phyloP scores from a whole-genome alignment of 352 stramenopile species.

The Phytophthora pluvialis region DNA sequence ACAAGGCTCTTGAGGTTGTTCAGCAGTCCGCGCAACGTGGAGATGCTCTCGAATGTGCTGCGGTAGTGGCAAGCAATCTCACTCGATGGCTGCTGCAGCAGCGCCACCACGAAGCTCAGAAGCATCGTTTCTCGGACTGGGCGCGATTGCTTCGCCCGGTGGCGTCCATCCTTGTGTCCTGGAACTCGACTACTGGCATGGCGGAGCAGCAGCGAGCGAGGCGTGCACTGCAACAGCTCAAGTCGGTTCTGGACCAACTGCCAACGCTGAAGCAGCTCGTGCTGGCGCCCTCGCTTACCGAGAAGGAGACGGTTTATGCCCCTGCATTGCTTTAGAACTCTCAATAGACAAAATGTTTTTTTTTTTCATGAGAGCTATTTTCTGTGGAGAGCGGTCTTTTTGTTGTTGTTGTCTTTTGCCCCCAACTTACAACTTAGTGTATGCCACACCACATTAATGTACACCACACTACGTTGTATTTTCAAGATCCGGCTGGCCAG shows the following conservation, averaged over 20 bases:
- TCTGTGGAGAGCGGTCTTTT: too few relatives aligned
- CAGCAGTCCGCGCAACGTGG: constrained; percentile 1
- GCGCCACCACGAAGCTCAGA: constrained; percentile 52
- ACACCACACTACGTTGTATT: constrained; percentile 5
- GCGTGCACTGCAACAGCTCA: constrained; percentile 35
- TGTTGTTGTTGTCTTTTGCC: too few relatives aligned
- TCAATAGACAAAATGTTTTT: not conserved
- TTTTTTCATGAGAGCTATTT: too few relatives aligned
- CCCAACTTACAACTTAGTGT: constrained; percentile 10
- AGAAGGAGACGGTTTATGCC: constrained; percentile 14
- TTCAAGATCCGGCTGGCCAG: constrained; percentile 39
- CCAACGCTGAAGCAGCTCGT: constrained; percentile 58
- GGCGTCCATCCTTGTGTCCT: constrained; percentile 35
- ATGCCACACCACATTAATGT: not conserved
- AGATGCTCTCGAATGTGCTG: constrained; percentile 38
- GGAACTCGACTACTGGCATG: not conserved
- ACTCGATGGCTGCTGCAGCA: constrained; percentile 45
- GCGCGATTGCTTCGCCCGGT: constrained; percentile 43
- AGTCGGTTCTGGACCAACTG: constrained; percentile 43
- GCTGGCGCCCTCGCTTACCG: constrained; percentile 18
- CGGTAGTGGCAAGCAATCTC: constrained; percentile 44
- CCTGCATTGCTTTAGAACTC: constrained; percentile 40
- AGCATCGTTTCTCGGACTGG: constrained; percentile 58
- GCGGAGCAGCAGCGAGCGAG: constrained; percentile 26
- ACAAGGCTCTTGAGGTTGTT: constrained; percentile 34